Conservation (phyloP, 169 alveolate genomes). For the Babesia gibsoni region DNA sequence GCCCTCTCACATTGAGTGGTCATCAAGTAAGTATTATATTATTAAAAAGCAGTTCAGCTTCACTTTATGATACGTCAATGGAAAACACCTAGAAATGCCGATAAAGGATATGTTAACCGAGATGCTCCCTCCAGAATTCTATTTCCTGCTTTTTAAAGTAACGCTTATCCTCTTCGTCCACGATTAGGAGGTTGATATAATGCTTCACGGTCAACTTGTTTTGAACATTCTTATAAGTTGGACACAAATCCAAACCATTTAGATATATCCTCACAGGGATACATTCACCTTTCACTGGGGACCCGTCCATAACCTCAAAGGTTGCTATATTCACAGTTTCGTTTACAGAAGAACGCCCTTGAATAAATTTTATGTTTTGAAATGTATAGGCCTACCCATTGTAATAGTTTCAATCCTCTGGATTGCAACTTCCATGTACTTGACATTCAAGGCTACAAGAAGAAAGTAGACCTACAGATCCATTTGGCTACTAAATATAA, state of each 20-base stretch:
- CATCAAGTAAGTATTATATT: neutral
- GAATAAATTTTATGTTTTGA: neutral
- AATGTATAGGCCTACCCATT: neutral
- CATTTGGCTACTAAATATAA: too few species aligned
- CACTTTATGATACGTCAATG: neutral
- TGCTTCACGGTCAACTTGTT: conserved; percentile 94
- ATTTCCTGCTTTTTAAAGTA: conserved; percentile 96
- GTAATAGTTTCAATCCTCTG: conserved; percentile 70
- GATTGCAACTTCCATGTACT: conserved; percentile 92
- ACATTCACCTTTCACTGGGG: conserved; percentile 94
- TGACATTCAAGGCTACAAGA: conserved; percentile 95
- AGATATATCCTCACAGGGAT: conserved; percentile 95
- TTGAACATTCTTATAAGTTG: conserved; percentile 94
- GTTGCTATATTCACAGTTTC: conserved; percentile 95
- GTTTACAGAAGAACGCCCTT: conserved; percentile 75
- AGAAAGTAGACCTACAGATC: conserved; percentile 85
- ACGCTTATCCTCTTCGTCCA: conserved; percentile 97
- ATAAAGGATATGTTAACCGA: conserved; percentile 70
- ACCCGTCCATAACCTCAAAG: conserved; percentile 99
- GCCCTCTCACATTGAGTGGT: neutral
- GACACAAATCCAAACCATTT: conserved; percentile 96
- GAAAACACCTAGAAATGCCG: neutral
- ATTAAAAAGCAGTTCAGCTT: neutral
- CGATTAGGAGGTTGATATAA: conserved; percentile 94
- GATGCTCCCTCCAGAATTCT: conserved; percentile 93